Conservation (phyloP, 345 rosid genomes). For the Linum tenue region DNA sequence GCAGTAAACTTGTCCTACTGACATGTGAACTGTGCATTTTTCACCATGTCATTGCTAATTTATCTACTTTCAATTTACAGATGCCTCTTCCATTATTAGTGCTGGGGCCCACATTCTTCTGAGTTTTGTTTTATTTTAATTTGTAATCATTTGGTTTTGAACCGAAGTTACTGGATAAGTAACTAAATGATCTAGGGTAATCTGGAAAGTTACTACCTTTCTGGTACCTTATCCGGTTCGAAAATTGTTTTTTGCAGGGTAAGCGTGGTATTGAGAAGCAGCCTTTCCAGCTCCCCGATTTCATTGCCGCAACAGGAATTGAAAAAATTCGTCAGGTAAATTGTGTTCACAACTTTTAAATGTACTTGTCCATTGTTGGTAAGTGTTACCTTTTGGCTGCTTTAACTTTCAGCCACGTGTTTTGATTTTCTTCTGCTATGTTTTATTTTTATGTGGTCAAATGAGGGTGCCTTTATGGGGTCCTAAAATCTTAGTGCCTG, state of each 20-base stretch:
- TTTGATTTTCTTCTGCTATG: no score
- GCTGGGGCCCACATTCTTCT: slow-evolving; percentile 16
- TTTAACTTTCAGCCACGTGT: no score
- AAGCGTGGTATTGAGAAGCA: slow-evolving; percentile 99
- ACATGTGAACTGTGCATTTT: slow-evolving; percentile 18
- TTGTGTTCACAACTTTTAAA: neutral
- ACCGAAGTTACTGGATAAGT: slow-evolving; percentile 12
- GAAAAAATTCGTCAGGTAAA: slow-evolving; percentile 99
- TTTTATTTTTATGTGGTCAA: no score
- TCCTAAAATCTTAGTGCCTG: no score
- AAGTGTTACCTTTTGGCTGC: no score
- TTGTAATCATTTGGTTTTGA: no score
- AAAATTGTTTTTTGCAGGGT: slow-evolving; percentile 52
- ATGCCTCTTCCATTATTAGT: slow-evolving; percentile 34
- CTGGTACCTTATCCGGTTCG: slow-evolving; percentile 36
- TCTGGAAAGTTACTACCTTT: neutral
- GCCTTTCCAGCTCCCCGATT: slow-evolving; percentile 98
- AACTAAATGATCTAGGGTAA: neutral
- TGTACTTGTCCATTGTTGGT: no score
- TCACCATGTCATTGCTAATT: slow-evolving; percentile 30
- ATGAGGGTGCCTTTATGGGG: no score
- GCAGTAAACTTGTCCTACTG: slow-evolving; percentile 7
- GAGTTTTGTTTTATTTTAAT: no score
- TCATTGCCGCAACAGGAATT: slow-evolving; percentile 98
- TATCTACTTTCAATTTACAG: slow-evolving; percentile 51